Percentiles rank a stretch among this genome's conserved stretches.
Conservation (phyloP, 2,329 filamentous ascomycete species). For the Colletotrichum graminicola region DNA sequence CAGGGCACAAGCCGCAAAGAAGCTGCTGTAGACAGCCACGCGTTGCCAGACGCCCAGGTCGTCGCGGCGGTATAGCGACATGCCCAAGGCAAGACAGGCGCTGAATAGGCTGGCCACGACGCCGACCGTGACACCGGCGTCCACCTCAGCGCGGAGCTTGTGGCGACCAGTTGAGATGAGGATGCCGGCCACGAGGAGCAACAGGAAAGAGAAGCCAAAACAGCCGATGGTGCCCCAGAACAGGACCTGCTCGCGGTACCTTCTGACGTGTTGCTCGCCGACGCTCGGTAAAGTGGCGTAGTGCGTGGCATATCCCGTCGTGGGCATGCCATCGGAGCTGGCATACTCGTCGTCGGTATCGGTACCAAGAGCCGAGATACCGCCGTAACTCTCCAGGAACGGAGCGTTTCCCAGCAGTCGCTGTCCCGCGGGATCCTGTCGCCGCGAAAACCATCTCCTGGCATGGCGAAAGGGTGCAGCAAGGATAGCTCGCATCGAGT, state of each 20-base stretch:
- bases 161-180: constrained; percentile 77
- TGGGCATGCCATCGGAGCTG: constrained; percentile 63
- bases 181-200: constrained; percentile 74
- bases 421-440: constrained; percentile 22
- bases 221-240: constrained; percentile 65
- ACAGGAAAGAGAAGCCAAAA: constrained; percentile 70
- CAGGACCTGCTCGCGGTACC: constrained; percentile 68
- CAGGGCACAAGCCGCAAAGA: constrained; percentile 54
- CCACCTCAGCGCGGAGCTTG: constrained; percentile 77
- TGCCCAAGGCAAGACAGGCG: constrained; percentile 70
- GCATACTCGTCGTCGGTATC: constrained; percentile 64
- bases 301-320: constrained; percentile 63
- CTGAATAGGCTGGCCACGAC: constrained; percentile 75
- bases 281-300: constrained; percentile 67
- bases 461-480: constrained; percentile 63
- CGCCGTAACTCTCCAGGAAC: constrained; percentile 39
- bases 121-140: constrained; percentile 78
- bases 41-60: constrained; percentile 58
- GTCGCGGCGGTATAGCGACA: constrained; percentile 66
- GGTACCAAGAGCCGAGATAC: constrained; percentile 46
- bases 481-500: constrained; percentile 67
- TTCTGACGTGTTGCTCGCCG: constrained; percentile 61
- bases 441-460: constrained; percentile 61
- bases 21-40: constrained; percentile 54
- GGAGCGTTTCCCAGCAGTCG: constrained; percentile 32